phyloP scores from a whole-genome alignment of 768 basidiomycete species.

The Leccinum subtestaceum region DNA sequence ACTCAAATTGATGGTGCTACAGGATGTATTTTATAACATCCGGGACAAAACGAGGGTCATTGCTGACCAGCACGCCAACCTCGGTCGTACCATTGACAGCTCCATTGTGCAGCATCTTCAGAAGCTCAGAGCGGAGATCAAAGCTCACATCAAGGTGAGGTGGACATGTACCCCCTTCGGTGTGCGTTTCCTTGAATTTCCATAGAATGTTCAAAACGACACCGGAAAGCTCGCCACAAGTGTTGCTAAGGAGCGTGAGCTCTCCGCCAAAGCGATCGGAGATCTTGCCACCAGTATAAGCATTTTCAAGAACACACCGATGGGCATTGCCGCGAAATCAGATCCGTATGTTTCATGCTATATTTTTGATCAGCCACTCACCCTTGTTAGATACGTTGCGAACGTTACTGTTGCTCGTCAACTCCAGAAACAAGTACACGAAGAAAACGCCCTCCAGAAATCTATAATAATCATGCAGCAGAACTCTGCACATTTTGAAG shows the following conservation, averaged over 20 bases:
- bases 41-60: conserved; percentile 91
- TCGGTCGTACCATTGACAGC: conserved; percentile 93
- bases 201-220: conserved; percentile 88
- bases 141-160: conserved; percentile 90
- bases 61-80: conserved; percentile 94
- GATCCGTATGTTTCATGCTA: conserved; percentile 10
- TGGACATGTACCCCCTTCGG: not conserved
- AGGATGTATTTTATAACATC: conserved; percentile 92
- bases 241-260: conserved; percentile 88
- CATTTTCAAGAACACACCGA: conserved; percentile 93
- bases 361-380: not conserved
- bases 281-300: conserved; percentile 86
- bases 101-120: conserved; percentile 98
- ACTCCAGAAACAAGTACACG: conserved; percentile 88
- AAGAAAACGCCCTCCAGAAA: conserved; percentile 97
- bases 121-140: conserved; percentile 92
- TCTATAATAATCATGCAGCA: conserved; percentile 98
- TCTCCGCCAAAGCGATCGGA: conserved; percentile 79
- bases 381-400: conserved; percentile 50
- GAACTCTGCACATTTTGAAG: conserved; percentile 95
- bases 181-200: not conserved
- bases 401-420: conserved; percentile 75
- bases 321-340: conserved; percentile 63
- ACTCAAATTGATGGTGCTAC: not conserved
- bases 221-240: conserved; percentile 87